A percentile compares a stretch with the other conserved stretches of the same genome.
Conservation (phyloP, 2,329 filamentous ascomycete species). For the Cladophialophora chaetospira region DNA sequence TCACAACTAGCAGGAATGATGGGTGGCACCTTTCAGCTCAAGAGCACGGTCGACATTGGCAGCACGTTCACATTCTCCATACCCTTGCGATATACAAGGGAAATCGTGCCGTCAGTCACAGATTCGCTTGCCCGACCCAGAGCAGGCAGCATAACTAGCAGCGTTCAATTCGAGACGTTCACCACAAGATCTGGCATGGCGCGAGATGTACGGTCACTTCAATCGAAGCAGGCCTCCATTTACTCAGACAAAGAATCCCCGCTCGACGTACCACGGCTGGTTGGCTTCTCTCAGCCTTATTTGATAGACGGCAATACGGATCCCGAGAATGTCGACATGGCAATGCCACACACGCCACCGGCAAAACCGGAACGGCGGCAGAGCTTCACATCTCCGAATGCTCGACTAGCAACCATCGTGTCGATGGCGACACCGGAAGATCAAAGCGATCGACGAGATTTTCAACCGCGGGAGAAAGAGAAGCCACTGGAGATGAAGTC, state of each 20-base stretch:
- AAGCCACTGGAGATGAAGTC: constrained; percentile 39
- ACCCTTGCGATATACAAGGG: constrained; percentile 73
- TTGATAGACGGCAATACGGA: constrained; percentile 11
- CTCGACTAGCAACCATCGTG: constrained; percentile 8
- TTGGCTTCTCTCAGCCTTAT: constrained; percentile 77
- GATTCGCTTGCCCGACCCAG: constrained; percentile 22
- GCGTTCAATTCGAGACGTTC: constrained; percentile 19
- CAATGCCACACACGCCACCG: background rate
- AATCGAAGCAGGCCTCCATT: constrained; percentile 10
- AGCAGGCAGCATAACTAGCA: constrained; percentile 12
- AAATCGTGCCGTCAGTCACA: constrained; percentile 52
- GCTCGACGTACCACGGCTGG: constrained; percentile 62
- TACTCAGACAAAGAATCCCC: constrained; percentile 43
- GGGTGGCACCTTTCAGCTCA: constrained; percentile 72
- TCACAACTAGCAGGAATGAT: constrained; percentile 84
- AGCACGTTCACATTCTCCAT: constrained; percentile 81
- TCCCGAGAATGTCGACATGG: constrained; percentile 4
- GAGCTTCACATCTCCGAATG: background rate
- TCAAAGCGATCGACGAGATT: background rate
- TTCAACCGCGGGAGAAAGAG: background rate
- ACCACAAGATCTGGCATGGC: constrained; percentile 11
- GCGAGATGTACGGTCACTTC: constrained; percentile 8
- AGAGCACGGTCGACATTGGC: constrained; percentile 70
- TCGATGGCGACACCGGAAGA: constrained; percentile 9
- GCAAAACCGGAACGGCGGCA: background rate